Percentiles rank a stretch among this genome's conserved stretches.
phyloP scores from a whole-genome alignment of 176 grass and related monocot genomes.

The Cymbopogon citratus region DNA sequence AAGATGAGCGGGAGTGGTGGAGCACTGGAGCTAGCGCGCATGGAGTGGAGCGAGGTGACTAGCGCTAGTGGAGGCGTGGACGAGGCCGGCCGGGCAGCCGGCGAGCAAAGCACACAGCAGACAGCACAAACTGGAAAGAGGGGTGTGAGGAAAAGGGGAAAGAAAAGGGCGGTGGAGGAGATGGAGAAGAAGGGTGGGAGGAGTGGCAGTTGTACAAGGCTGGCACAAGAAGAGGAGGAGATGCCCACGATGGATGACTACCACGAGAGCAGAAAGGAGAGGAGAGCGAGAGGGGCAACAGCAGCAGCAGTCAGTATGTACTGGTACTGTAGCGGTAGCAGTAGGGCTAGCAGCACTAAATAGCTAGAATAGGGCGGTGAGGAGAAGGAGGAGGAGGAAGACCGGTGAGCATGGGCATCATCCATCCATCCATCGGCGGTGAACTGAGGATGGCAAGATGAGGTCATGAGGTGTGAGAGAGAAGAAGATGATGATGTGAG shows the following conservation, averaged over 20 bases:
- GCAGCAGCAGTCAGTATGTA: not conserved
- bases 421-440: not conserved
- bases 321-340: not conserved
- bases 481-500: constrained; percentile 29
- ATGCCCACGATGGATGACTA: not conserved
- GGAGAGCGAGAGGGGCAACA: not conserved
- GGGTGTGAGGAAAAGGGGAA: constrained; percentile 36
- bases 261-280: not conserved
- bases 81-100: not conserved
- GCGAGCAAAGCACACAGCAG: constrained; percentile 1
- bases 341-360: constrained; percentile 18
- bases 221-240: not conserved
- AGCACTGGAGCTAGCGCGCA: not conserved
- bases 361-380: constrained; percentile 32
- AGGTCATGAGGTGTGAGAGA: not conserved
- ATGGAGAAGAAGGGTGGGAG: not conserved
- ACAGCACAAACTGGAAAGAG: constrained; percentile 32
- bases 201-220: not conserved
- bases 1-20: not conserved
- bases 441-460: not conserved
- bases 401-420: not conserved
- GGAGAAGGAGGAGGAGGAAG: not conserved
- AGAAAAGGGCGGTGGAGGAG: constrained; percentile 16
- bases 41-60: too few relatives aligned
- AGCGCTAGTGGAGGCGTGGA: too few relatives aligned